Conservation (phyloP, 495 filamentous ascomycete genomes). For the Parmelia sp. region DNA sequence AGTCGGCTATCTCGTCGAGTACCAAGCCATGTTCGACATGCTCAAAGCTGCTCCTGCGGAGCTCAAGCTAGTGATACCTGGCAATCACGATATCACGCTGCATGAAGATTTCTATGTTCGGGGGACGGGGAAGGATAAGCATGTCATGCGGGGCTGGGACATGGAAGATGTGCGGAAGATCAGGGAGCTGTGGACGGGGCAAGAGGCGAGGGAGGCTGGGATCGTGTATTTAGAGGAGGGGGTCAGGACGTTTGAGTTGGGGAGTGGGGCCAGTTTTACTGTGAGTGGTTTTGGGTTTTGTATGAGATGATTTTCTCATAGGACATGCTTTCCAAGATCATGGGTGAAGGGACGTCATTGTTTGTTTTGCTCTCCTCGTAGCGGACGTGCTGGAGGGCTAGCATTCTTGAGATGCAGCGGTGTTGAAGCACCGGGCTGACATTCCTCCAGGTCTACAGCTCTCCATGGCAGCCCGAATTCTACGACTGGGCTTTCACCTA, state of each 20-base stretch:
- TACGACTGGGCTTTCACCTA: conserved; percentile 62
- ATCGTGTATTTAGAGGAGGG: conserved; percentile 67
- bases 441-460: conserved; percentile 46
- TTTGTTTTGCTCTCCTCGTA: neutral
- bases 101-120: conserved; percentile 48
- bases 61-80: conserved; percentile 73
- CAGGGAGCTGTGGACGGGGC: conserved; percentile 36
- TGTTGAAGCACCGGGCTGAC: neutral
- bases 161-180: conserved; percentile 29
- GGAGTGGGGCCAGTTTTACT: conserved; percentile 52
- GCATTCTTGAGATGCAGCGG: neutral
- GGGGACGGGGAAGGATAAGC: conserved; percentile 20
- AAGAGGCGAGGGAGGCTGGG: conserved; percentile 42
- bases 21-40: conserved; percentile 44
- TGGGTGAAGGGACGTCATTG: no score
- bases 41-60: conserved; percentile 53
- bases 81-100: conserved; percentile 73
- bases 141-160: conserved; percentile 2
- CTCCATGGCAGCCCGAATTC: conserved; percentile 62
- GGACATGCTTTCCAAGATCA: neutral
- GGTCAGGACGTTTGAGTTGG: conserved; percentile 45
- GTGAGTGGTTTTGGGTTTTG: conserved; percentile 29
- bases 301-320: neutral
- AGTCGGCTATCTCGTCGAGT: conserved; percentile 50
- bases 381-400: neutral